Conservation (phyloP, 2,329 filamentous ascomycete genomes). For the Grosmannia serpens region DNA sequence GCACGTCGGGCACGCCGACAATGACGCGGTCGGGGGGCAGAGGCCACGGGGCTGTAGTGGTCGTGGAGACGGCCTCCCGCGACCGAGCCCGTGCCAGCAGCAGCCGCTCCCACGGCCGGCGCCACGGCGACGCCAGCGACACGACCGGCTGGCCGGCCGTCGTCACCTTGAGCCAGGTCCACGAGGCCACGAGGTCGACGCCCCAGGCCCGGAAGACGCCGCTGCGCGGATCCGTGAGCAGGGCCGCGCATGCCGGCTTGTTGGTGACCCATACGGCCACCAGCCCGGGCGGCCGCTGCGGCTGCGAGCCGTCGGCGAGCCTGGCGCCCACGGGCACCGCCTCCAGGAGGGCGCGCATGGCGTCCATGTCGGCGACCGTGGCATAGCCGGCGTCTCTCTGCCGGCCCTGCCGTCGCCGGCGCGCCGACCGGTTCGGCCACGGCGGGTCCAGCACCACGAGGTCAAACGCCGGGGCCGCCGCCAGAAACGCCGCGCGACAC, state of each 20-base stretch:
- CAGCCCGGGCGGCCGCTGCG: constrained; percentile 27
- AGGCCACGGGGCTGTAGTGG: background rate
- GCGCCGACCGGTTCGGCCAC: constrained; percentile 69
- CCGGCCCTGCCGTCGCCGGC: constrained; percentile 14
- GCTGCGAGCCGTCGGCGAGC: constrained; percentile 34
- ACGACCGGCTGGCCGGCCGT: constrained; percentile 51
- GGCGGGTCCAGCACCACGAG: constrained; percentile 66
- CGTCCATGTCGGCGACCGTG: constrained; percentile 29
- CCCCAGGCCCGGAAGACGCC: constrained; percentile 59
- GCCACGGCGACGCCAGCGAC: constrained; percentile 47
- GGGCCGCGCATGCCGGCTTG: constrained; percentile 44
- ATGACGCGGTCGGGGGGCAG: constrained; percentile 39
- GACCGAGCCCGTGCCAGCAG: constrained; percentile 44
- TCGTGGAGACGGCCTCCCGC: too few relatives aligned
- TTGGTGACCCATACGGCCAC: constrained; percentile 73
- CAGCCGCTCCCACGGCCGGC: constrained; percentile 67
- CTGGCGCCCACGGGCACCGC: constrained; percentile 44
- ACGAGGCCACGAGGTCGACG: constrained; percentile 54
- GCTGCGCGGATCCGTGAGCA: constrained; percentile 33
- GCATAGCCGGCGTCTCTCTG: constrained; percentile 22
- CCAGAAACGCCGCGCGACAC: constrained; percentile 27
- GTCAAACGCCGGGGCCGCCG: constrained; percentile 41
- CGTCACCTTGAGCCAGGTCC: constrained; percentile 71
- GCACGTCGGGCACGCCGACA: constrained; percentile 60
- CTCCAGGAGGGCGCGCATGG: constrained; percentile 38